These are phyloP conservation scores for Kodamaea laetipori DNA, from an alignment of 805 yeast genomes.

Conservation along the genomic window DNA sequence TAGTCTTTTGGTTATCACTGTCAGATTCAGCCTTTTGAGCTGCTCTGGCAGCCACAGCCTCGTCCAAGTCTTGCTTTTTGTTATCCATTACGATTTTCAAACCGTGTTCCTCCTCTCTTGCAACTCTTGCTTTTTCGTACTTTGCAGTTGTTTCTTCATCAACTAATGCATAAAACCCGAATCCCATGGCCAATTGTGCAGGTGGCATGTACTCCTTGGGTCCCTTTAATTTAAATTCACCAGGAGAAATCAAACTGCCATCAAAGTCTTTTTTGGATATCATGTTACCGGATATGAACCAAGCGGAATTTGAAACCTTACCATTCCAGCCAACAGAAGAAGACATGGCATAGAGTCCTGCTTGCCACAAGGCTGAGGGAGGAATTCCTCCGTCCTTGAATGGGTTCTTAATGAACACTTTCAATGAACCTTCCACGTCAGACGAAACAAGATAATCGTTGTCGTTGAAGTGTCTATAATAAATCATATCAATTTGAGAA, in stretches of 20 bases:
- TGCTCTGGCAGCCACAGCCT: conserved; percentile 15
- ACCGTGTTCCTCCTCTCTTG: conserved; percentile 41
- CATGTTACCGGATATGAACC: conserved; percentile 75
- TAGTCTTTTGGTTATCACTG: conserved; percentile 13
- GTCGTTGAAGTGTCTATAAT: conserved; percentile 71
- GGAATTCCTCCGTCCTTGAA: conserved; percentile 70
- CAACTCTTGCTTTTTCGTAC: conserved; percentile 28
- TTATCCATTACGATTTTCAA: conserved; percentile 36
- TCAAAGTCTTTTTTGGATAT: conserved; percentile 71
- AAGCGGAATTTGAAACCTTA: conserved; percentile 77
- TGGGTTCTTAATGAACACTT: conserved; percentile 82
- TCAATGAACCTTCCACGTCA: conserved; percentile 71
- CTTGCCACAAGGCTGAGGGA: conserved; percentile 85
- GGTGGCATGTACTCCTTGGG: conserved; percentile 69
- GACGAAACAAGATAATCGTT: conserved; percentile 74
- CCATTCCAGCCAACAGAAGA: conserved; percentile 89
- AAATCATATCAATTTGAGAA: conserved; percentile 76
- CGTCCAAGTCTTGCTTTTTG: conserved; percentile 41
- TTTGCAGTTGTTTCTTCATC: conserved; percentile 54
- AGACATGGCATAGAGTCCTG: conserved; percentile 81
- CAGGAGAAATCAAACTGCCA: conserved; percentile 59
- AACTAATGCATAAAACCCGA: conserved; percentile 75
- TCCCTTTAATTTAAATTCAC: conserved; percentile 57
- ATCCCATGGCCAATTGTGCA: conserved; percentile 85
- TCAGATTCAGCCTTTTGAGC: conserved; percentile 17